phyloP scores from a whole-genome alignment of 2,329 filamentous ascomycete species.

The Paraphaeosphaeria sporulosa region DNA sequence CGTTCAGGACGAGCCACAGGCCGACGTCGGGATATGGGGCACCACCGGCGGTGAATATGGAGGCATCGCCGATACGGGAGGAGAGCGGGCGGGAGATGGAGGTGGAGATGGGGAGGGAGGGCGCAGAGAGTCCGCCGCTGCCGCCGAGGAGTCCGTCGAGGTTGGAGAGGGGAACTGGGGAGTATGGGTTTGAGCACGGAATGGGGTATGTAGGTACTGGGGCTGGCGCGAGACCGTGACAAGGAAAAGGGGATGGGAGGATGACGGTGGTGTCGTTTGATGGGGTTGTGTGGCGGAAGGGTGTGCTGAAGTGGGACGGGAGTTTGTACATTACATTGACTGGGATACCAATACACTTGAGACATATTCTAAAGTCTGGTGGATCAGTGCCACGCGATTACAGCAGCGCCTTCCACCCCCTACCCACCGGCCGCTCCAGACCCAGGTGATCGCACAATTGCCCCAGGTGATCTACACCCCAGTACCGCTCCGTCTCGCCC shows the following conservation, averaged over 20 bases:
- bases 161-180: background rate
- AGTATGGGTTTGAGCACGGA: background rate
- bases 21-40: background rate
- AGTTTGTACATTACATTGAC: background rate
- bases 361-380: background rate
- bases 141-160: background rate
- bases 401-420: constrained; percentile 50
- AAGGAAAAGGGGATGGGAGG: background rate
- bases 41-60: background rate
- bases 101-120: background rate
- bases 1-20: background rate
- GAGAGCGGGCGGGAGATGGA: background rate
- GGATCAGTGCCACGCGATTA: constrained; percentile 16
- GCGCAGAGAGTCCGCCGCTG: background rate
- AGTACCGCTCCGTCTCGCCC: constrained; percentile 63
- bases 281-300: no score
- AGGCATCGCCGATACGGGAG: background rate
- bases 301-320: no score
- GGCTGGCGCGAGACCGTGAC: background rate
- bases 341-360: background rate
- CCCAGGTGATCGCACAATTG: constrained; percentile 62
- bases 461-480: constrained; percentile 68
- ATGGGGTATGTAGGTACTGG: background rate
- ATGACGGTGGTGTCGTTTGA: background rate
- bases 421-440: constrained; percentile 52